Evolutionary conservation across 2,329 filamentous ascomycete species (phyloP).

Genomic region (Chaetoscypha palmicola): DNA sequence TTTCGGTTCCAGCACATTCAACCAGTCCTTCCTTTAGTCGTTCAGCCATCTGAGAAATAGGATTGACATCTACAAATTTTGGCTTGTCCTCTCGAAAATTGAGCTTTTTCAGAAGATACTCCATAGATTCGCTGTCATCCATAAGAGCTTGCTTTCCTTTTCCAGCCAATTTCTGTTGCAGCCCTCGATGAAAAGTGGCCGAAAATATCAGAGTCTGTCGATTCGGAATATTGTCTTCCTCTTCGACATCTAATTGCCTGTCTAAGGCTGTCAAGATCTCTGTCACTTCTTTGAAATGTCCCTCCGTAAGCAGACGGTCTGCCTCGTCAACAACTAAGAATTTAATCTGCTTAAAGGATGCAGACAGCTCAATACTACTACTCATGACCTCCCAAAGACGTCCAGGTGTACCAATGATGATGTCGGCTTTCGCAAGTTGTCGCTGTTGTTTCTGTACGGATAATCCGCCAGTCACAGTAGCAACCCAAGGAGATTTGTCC

Average conservation of each 20-base stretch:
- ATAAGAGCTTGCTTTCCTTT: conserved; percentile 57
- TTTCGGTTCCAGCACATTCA: conserved; percentile 88
- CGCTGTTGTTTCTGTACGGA: conserved; percentile 94
- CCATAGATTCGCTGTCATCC: conserved; percentile 75
- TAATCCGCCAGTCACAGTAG: conserved; percentile 83
- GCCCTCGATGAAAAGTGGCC: conserved; percentile 83
- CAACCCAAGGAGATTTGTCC: conserved; percentile 61
- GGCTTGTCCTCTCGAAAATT: conserved; percentile 80
- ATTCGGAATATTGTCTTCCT: conserved; percentile 41
- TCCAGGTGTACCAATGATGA: conserved; percentile 89
- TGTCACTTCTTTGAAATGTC: conserved; percentile 90
- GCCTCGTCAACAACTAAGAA: conserved; percentile 93
- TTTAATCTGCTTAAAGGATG: conserved; percentile 62
- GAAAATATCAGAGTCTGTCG: conserved; percentile 94
- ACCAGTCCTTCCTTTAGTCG: conserved; percentile 82
- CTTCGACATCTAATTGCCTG: conserved; percentile 45
- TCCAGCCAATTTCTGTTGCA: conserved; percentile 85
- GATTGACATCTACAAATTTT: conserved; percentile 88
- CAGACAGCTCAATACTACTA: conserved; percentile 61
- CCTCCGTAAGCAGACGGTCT: conserved; percentile 82
- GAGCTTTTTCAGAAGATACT: conserved; percentile 83
- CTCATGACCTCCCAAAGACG: conserved; percentile 91
- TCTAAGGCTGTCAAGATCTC: conserved; percentile 81
- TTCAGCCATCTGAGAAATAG: conserved; percentile 79
- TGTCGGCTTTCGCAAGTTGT: conserved; percentile 74